A percentile compares a stretch with the other conserved stretches of the same genome.
Conservation (phyloP, 164 flowering plant species). For the Nymphaea thermarum region DNA sequence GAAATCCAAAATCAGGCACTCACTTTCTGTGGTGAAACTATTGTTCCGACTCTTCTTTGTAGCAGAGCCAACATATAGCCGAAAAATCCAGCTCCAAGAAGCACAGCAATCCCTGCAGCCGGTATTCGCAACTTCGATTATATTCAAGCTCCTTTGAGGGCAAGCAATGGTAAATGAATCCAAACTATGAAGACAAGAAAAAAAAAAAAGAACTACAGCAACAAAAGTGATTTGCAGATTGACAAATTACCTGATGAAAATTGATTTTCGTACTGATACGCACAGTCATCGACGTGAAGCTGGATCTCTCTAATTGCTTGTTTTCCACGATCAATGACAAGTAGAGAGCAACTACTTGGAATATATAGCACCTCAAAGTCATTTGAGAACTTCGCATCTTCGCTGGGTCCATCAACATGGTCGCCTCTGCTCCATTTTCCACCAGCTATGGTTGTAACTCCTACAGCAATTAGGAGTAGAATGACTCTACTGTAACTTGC, state of each 20-base stretch:
- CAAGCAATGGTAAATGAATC: not conserved
- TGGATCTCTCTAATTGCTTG: constrained; percentile 90
- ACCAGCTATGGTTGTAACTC: constrained; percentile 96
- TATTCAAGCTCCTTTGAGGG: not conserved
- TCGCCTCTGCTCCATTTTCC: constrained; percentile 72
- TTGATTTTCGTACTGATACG: constrained; percentile 73
- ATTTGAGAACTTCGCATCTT: constrained; percentile 83
- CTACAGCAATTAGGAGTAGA: constrained; percentile 16
- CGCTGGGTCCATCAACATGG: constrained; percentile 92
- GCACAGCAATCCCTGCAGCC: constrained; percentile 70
- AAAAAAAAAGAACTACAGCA: not conserved
- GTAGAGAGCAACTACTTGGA: constrained; percentile 95
- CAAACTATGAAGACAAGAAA: not conserved
- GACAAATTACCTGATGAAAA: constrained; percentile 62
- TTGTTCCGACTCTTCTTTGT: constrained; percentile 60
- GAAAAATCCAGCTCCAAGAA: constrained; percentile 74
- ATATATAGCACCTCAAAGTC: constrained; percentile 90
- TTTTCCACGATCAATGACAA: constrained; percentile 86
- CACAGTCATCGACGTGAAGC: constrained; percentile 89
- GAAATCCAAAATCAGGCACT: constrained; percentile 13
- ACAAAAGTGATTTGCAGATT: not conserved
- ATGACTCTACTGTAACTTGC: not conserved
- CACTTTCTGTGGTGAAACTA: constrained; percentile 52
- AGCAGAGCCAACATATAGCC: constrained; percentile 93
- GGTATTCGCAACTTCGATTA: not conserved